Evolutionary conservation across 345 rosid species (phyloP).

Genomic region (Abelmoschus esculentus): DNA sequence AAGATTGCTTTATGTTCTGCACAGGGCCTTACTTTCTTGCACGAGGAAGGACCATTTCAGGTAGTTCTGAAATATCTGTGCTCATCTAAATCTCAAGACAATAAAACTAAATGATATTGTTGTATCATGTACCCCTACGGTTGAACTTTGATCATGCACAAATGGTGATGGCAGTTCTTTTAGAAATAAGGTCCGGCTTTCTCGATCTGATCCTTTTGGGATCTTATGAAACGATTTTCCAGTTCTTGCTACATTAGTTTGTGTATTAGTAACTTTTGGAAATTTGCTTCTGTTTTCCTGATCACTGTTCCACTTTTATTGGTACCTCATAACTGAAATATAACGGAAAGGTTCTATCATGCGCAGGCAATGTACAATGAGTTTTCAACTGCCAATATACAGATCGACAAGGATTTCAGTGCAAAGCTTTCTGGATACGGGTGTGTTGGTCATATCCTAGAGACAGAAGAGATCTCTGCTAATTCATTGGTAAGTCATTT

Average conservation of each 20-base stretch:
- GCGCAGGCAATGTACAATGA: slow-evolving; percentile 96
- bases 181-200: neutral
- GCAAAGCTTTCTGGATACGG: slow-evolving; percentile 98
- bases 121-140: neutral
- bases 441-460: slow-evolving; percentile 71
- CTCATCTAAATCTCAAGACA: neutral
- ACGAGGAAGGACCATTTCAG: slow-evolving; percentile 99
- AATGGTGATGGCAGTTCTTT: neutral
- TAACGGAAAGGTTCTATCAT: neutral
- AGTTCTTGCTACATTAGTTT: neutral
- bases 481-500: slow-evolving; percentile 41
- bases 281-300: neutral
- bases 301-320: neutral
- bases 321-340: neutral
- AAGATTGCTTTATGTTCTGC: slow-evolving; percentile 87
- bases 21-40: slow-evolving; percentile 85
- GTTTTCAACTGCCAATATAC: slow-evolving; percentile 88
- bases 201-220: neutral
- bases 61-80: slow-evolving; percentile 24
- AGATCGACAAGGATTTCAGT: slow-evolving; percentile 91
- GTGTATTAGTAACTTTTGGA: neutral
- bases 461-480: slow-evolving; percentile 58
- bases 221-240: neutral
- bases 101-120: neutral
- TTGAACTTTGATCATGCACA: neutral